Conservation (phyloP, 1,284 basidiomycete genomes). For the Ganoderma boninense region DNA sequence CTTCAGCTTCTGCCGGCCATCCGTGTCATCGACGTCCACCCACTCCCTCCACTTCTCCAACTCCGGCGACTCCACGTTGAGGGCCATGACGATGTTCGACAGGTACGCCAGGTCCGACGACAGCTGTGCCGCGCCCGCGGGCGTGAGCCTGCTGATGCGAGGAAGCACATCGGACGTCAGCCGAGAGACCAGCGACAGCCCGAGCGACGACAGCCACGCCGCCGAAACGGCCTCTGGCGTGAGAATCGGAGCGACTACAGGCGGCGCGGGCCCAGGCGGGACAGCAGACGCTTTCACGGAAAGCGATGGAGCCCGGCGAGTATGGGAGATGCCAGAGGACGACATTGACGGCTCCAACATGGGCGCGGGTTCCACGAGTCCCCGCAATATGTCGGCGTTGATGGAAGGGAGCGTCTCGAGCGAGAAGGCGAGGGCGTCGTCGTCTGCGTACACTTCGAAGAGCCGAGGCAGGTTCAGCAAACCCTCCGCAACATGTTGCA, state of each 20-base stretch:
- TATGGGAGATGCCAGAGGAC: slow-evolving; percentile 42
- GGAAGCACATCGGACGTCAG: slow-evolving; percentile 74
- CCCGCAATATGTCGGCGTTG: slow-evolving; percentile 63
- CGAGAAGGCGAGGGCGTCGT: slow-evolving; percentile 92
- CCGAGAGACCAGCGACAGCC: slow-evolving; percentile 78
- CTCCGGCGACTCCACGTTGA: slow-evolving; percentile 85
- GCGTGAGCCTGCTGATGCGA: slow-evolving; percentile 65
- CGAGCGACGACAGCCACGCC: slow-evolving; percentile 91
- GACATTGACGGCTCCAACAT: slow-evolving; percentile 37
- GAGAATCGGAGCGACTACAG: slow-evolving; percentile 41
- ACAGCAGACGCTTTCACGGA: slow-evolving; percentile 44
- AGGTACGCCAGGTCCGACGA: slow-evolving; percentile 89
- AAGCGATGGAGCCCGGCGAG: slow-evolving; percentile 41
- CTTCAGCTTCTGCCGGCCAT: slow-evolving; percentile 51
- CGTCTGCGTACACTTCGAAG: slow-evolving; percentile 94
- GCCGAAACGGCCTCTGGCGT: slow-evolving; percentile 84
- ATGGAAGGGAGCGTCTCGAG: slow-evolving; percentile 82
- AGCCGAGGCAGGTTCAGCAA: slow-evolving; percentile 92
- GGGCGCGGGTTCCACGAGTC: slow-evolving; percentile 49
- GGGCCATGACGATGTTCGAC: slow-evolving; percentile 87
- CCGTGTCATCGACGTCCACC: slow-evolving; percentile 67
- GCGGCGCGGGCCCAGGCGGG: slow-evolving; percentile 34
- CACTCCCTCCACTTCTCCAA: slow-evolving; percentile 80
- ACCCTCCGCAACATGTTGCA: slow-evolving; percentile 92
- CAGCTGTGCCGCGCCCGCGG: slow-evolving; percentile 84